phyloP scores from a whole-genome alignment of 148 eudicot genomes.

The Gaultheria prostrata region DNA sequence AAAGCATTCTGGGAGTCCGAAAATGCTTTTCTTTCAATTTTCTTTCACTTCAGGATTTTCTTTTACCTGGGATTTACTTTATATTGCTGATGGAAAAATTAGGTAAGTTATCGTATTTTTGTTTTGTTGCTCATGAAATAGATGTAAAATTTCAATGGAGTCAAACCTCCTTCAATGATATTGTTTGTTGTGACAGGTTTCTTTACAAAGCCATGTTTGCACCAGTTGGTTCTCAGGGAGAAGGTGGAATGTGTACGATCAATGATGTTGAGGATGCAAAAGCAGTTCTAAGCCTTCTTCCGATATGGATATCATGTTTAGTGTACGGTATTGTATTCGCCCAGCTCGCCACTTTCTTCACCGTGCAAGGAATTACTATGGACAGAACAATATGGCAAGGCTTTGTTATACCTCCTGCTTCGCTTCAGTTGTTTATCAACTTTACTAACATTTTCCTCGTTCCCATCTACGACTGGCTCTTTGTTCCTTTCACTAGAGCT shows the following conservation, averaged over 20 bases:
- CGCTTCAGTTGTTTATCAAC: constrained; percentile 27
- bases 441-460: constrained; percentile 26
- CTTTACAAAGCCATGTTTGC: constrained; percentile 22
- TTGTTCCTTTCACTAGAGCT: constrained; percentile 33
- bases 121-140: background rate
- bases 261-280: constrained; percentile 46
- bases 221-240: constrained; percentile 25
- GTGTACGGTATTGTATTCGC: constrained; percentile 32
- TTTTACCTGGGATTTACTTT: no score
- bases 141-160: no score
- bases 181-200: background rate
- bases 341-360: constrained; percentile 36
- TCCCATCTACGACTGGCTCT: constrained; percentile 35
- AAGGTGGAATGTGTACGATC: constrained; percentile 26
- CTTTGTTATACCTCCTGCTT: constrained; percentile 36
- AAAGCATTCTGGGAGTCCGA: background rate
- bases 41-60: no score
- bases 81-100: background rate
- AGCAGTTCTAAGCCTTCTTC: constrained; percentile 37
- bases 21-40: no score
- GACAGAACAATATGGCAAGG: constrained; percentile 24
- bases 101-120: background rate
- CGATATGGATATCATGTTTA: constrained; percentile 43
- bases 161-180: background rate
- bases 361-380: constrained; percentile 41